Percentiles rank a stretch among this genome's conserved stretches.
Conservation (phyloP, 2,329 filamentous ascomycete genomes). For the Plectosphaerella sp. region DNA sequence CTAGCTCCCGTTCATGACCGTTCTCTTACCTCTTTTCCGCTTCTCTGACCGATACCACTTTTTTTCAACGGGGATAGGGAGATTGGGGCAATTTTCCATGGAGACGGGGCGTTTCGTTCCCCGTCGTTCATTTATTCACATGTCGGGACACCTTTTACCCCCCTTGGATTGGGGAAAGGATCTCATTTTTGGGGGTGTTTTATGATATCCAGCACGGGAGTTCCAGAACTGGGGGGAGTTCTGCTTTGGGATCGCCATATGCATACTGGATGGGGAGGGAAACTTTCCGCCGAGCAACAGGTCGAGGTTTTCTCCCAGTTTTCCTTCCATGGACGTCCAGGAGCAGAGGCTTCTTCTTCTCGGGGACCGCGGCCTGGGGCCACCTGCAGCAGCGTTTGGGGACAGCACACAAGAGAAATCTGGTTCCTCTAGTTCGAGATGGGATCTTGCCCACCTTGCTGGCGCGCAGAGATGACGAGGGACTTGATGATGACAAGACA, state of each 20-base stretch:
- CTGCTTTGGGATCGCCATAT: background rate
- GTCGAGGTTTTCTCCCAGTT: background rate
- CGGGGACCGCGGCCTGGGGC: too few relatives aligned
- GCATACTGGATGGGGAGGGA: background rate
- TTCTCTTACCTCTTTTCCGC: constrained; percentile 6
- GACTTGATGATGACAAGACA: background rate
- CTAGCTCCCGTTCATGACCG: background rate
- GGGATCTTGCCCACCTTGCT: too few relatives aligned
- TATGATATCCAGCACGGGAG: background rate
- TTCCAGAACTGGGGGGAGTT: background rate
- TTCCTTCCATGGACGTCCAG: background rate
- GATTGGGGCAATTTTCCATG: constrained; percentile 17
- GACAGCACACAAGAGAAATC: too few relatives aligned
- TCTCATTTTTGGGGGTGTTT: background rate
- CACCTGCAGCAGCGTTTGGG: too few relatives aligned
- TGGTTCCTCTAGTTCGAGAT: too few relatives aligned
- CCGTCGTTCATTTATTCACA: background rate
- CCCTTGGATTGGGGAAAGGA: background rate
- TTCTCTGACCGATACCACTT: constrained; percentile 10
- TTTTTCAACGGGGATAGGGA: constrained; percentile 18
- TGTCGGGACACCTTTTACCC: too few relatives aligned
- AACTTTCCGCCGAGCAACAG: background rate
- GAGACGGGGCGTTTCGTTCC: background rate
- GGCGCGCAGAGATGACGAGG: background rate
- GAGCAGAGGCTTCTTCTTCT: background rate